Conservation (phyloP, 306 rosid genomes). For the Fragaria iinumae region DNA sequence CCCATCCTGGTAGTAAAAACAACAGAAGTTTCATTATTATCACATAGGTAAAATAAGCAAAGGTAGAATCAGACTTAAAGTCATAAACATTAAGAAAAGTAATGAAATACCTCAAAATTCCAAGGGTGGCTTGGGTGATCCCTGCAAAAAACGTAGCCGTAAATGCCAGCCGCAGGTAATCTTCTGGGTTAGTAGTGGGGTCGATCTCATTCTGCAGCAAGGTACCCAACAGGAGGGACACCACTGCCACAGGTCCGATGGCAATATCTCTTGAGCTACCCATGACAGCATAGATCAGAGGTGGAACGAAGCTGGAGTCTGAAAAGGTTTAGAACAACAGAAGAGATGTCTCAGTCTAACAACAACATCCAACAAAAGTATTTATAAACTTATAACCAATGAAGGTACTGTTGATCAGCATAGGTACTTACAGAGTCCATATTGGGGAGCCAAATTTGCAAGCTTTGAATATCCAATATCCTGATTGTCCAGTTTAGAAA, state of each 20-base stretch:
- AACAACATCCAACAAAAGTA: slow-evolving; percentile 16
- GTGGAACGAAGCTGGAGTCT: slow-evolving; percentile 97
- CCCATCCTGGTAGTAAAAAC: slow-evolving; percentile 64
- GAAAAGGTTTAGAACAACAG: slow-evolving; percentile 24
- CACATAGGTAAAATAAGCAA: not conserved
- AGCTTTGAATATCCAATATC: slow-evolving; percentile 91
- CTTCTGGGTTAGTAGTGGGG: slow-evolving; percentile 40
- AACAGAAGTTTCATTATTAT: not conserved
- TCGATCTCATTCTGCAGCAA: slow-evolving; percentile 69
- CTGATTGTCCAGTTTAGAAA: slow-evolving; percentile 41
- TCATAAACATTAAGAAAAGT: not conserved
- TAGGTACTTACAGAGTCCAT: slow-evolving; percentile 78
- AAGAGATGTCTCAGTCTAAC: slow-evolving; percentile 28
- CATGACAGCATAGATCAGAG: slow-evolving; percentile 86
- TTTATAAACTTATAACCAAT: slow-evolving; percentile 5
- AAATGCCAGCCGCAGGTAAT: slow-evolving; percentile 77
- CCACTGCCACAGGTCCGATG: slow-evolving; percentile 96
- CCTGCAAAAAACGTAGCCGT: slow-evolving; percentile 97
- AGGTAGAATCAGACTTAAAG: slow-evolving; percentile 7
- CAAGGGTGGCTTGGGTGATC: slow-evolving; percentile 89
- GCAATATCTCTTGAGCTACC: slow-evolving; percentile 98
- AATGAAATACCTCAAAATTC: slow-evolving; percentile 60
- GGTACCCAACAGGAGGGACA: slow-evolving; percentile 87
- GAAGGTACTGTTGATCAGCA: not conserved
- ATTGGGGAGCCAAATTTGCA: slow-evolving; percentile 82